Evolutionary conservation across 805 yeast genomes (phyloP).

Genomic region (Kazachstania martiniae): DNA sequence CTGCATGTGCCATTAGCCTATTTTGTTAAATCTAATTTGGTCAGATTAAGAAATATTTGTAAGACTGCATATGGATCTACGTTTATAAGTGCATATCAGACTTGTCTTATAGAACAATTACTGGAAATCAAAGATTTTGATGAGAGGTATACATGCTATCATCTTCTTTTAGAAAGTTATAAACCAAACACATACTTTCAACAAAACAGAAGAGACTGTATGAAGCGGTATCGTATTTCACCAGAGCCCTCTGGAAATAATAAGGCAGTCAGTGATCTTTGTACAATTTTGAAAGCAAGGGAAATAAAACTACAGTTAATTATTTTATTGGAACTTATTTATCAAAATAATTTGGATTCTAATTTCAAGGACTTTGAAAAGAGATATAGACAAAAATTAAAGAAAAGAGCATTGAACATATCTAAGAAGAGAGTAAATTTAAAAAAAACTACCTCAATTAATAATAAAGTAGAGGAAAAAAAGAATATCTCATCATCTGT

Average conservation of each 20-base stretch:
- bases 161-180: slow-evolving; percentile 8
- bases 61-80: slow-evolving; percentile 9
- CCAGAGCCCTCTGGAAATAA: slow-evolving; percentile 3
- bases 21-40: slow-evolving; percentile 39
- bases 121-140: slow-evolving; percentile 33
- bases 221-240: slow-evolving; percentile 5
- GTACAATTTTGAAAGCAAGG: slow-evolving; percentile 37
- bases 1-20: slow-evolving; percentile 29
- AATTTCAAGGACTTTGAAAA: slow-evolving; percentile 28
- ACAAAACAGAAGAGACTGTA: slow-evolving; percentile 13
- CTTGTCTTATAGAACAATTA: slow-evolving; percentile 24
- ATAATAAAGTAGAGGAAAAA: not conserved
- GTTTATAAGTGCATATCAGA: slow-evolving; percentile 9
- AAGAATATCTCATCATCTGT: slow-evolving; percentile 1
- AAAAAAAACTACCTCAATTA: slow-evolving; percentile 2
- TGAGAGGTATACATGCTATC: slow-evolving; percentile 28
- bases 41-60: slow-evolving; percentile 37
- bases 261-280: slow-evolving; percentile 22
- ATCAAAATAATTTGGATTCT: slow-evolving; percentile 24
- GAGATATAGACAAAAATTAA: slow-evolving; percentile 14
- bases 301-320: slow-evolving; percentile 49
- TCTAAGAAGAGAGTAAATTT: slow-evolving; percentile 18
- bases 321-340: slow-evolving; percentile 36
- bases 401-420: slow-evolving; percentile 25
- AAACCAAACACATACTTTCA: slow-evolving; percentile 15